Conservation (phyloP, 2,329 filamentous ascomycete genomes). For the Colletotrichum coccodes region DNA sequence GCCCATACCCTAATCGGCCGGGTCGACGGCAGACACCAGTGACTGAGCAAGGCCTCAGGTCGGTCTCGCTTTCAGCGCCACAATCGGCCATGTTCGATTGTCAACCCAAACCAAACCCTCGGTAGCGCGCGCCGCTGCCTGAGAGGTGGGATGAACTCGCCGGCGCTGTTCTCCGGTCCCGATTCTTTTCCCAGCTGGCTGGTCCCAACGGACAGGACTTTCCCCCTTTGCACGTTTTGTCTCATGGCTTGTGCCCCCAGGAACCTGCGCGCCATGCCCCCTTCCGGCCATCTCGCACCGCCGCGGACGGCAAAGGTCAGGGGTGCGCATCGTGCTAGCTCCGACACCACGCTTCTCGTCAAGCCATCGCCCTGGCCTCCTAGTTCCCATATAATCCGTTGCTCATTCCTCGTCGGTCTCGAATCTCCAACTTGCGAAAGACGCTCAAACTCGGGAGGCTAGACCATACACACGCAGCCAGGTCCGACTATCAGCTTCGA, state of each 20-base stretch:
- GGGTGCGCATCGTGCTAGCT: slow-evolving; percentile 6
- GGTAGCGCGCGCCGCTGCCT: slow-evolving; percentile 2
- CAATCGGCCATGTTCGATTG: not conserved
- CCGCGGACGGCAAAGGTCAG: not conserved
- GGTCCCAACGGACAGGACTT: slow-evolving; percentile 21
- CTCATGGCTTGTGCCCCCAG: slow-evolving; percentile 1
- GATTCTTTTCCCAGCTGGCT: slow-evolving; percentile 4
- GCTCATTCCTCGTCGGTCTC: not conserved
- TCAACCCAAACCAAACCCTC: slow-evolving; percentile 9
- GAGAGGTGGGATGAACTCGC: slow-evolving; percentile 3
- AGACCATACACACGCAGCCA: not conserved
- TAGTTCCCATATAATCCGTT: slow-evolving; percentile 14
- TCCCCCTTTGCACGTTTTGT: slow-evolving; percentile 13
- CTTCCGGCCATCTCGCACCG: slow-evolving; percentile 18
- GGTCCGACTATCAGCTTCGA: not conserved
- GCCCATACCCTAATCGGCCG: not conserved
- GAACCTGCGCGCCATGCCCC: not conserved
- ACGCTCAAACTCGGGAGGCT: not conserved
- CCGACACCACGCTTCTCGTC: slow-evolving; percentile 1
- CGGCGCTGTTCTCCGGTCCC: not conserved
- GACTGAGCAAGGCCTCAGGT: not conserved
- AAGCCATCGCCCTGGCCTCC: slow-evolving; percentile 1
- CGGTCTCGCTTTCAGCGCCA: slow-evolving; percentile 1
- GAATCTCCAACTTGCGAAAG: not conserved
- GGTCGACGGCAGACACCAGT: not conserved